These are phyloP conservation scores for Phialophora chinensis DNA, from an alignment of 2,329 filamentous ascomycete genomes.

Conservation along the genomic window DNA sequence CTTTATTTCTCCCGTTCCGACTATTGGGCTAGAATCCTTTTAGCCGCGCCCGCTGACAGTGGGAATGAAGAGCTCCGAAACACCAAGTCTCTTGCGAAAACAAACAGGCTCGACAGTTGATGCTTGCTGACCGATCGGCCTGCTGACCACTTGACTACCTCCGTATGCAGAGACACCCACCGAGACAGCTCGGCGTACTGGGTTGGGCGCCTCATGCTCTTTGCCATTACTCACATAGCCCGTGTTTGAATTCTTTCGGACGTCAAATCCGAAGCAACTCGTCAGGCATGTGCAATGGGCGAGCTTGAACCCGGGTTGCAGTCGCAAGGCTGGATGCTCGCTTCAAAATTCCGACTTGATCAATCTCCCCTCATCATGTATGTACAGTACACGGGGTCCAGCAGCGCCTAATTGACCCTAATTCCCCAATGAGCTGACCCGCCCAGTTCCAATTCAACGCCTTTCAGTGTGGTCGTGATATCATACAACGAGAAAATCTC, in stretches of 20 bases:
- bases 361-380: not conserved
- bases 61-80: too few relatives aligned
- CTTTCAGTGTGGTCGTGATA: not conserved
- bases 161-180: too few relatives aligned
- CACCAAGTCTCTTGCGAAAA: not conserved
- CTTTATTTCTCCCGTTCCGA: not conserved
- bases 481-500: conserved; percentile 17
- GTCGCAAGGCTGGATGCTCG: not conserved
- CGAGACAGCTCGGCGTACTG: too few relatives aligned
- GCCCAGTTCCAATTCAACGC: not conserved
- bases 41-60: too few relatives aligned
- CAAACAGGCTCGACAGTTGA: not conserved
- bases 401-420: not conserved
- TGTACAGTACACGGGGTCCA: not conserved
- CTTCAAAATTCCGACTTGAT: not conserved
- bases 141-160: too few relatives aligned
- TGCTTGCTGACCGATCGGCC: too few relatives aligned
- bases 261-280: not conserved
- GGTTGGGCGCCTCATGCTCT: not conserved
- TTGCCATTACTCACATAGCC: not conserved
- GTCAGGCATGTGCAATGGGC: not conserved
- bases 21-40: not conserved
- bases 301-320: not conserved
- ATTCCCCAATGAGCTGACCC: too few relatives aligned
- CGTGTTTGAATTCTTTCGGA: not conserved